Base-by-base conservation (phyloP, 257 asterid species). In the Osmanthus fragrans region DNA sequence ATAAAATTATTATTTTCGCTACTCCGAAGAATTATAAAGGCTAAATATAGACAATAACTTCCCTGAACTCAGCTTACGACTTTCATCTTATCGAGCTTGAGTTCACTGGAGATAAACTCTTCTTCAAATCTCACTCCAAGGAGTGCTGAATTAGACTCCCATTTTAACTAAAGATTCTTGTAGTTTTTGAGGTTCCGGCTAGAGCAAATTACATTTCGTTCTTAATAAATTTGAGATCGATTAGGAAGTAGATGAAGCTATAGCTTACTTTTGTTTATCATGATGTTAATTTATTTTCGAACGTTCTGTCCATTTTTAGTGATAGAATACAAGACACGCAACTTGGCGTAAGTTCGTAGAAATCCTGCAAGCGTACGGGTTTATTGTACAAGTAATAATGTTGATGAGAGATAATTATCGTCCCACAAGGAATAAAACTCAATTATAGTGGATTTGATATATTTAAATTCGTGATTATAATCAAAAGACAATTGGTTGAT, bases 1-100 rank as follows among this genome's bases (percentile, higher is more conserved):
- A 74, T 73, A 74, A 19, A 36, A n/a, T 75, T 42, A 45, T 82
- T 73, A 69, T 70, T 82, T 84, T 80, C 34, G 45, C 71, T 30
- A 74, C 77, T 80, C 74, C 76, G 78, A 10, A 36, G 78, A 84
- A 79, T 76, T 81, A 58, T 42, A 12, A 11, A 12, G 16, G 15
- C 49, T 42, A 13, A 13, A 3, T 11, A 42, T 12, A 42, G 49
- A 42, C 51, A 45, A 3, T 13, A 45, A 12, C 51, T 13, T 5
- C 19, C 16, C 51, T 5, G 19, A 45, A 45, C 51, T 3, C 16
- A 45, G 51, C 16, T 45, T 45, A 45, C 19, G 19, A 45, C 51
- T 45, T 45, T 45, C 49, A 42, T 42, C 49, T 10, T 78, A 49
- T 81, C 82, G 73, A 77, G 72, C 69, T 68, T 76, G 56, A 79